A percentile compares a stretch with the other conserved stretches of the same genome.
These are phyloP conservation scores for Beauveria sp. DNA, from an alignment of 2,329 filamentous ascomycete species.

Conservation along the genomic window DNA sequence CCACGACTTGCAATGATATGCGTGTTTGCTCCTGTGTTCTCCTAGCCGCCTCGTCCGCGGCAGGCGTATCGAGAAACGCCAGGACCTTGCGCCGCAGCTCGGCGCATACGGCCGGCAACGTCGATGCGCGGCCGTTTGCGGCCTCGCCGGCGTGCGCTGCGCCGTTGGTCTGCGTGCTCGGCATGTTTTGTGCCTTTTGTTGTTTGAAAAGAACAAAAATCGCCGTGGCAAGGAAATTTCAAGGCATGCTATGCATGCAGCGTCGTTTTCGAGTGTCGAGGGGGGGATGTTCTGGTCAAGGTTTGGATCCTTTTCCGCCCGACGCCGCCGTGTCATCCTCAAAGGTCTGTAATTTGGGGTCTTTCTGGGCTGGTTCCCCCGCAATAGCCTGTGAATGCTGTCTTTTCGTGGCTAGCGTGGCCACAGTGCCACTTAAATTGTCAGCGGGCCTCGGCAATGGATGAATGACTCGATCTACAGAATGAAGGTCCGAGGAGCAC, in stretches of 20 bases:
- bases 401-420: not conserved
- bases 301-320: not conserved
- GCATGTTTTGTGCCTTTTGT: slow-evolving; percentile 7
- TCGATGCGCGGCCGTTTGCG: not conserved
- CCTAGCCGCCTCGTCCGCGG: slow-evolving; percentile 1
- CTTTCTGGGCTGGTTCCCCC: not conserved
- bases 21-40: slow-evolving; percentile 61
- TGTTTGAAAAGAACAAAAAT: not conserved
- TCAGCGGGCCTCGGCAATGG: slow-evolving; percentile 6
- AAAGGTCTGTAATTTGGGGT: not conserved
- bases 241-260: not conserved
- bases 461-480: not conserved
- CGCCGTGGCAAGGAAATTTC: too few relatives aligned
- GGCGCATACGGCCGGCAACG: slow-evolving; percentile 7
- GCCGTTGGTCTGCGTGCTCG: slow-evolving; percentile 9
- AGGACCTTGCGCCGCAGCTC: slow-evolving; percentile 12
- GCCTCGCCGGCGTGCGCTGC: not conserved
- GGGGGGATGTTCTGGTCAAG: not conserved
- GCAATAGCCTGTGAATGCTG: not conserved
- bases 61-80: slow-evolving; percentile 9
- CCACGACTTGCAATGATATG: slow-evolving; percentile 64
- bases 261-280: not conserved
- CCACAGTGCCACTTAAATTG: not conserved
- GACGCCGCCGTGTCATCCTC: not conserved
- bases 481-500: not conserved